Conservation (phyloP, 306 rosid genomes). For the Dryas octopetala region DNA sequence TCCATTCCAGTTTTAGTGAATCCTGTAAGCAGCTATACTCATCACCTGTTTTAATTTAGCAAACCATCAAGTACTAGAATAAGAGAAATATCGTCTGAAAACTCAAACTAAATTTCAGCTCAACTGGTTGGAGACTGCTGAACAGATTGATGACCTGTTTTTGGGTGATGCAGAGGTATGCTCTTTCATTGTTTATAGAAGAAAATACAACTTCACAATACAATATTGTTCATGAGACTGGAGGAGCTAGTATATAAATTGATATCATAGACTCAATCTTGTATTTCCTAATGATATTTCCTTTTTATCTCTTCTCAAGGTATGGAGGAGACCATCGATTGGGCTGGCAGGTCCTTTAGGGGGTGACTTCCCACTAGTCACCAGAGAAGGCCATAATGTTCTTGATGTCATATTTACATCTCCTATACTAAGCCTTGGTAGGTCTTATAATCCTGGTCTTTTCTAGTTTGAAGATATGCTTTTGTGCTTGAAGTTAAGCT, state of each 20-base stretch:
- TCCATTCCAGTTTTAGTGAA: slow-evolving; percentile 82
- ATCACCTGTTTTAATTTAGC: slow-evolving; percentile 13
- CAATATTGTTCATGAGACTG: no score
- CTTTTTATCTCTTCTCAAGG: slow-evolving; percentile 40
- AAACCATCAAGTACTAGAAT: slow-evolving; percentile 1
- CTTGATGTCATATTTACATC: slow-evolving; percentile 88
- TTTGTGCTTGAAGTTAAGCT: slow-evolving; percentile 9
- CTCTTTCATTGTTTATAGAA: not conserved
- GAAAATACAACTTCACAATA: not conserved
- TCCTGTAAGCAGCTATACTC: slow-evolving; percentile 60
- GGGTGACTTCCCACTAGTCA: slow-evolving; percentile 71
- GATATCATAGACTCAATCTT: not conserved
- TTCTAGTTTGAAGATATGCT: slow-evolving; percentile 15
- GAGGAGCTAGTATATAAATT: not conserved
- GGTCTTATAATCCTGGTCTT: slow-evolving; percentile 16
- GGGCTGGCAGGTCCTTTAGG: slow-evolving; percentile 80
- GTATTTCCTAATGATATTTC: slow-evolving; percentile 13
- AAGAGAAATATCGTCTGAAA: slow-evolving; percentile 16
- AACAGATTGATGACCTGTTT: slow-evolving; percentile 83
- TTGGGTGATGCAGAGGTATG: slow-evolving; percentile 89
- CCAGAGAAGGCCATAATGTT: slow-evolving; percentile 78
- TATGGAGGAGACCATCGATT: slow-evolving; percentile 81
- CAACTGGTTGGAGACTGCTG: slow-evolving; percentile 80
- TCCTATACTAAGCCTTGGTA: slow-evolving; percentile 74
- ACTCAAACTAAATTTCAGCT: slow-evolving; percentile 47